Evolutionary conservation across 2,329 filamentous ascomycete species (phyloP).

Genomic region (Fusarium sp.): DNA sequence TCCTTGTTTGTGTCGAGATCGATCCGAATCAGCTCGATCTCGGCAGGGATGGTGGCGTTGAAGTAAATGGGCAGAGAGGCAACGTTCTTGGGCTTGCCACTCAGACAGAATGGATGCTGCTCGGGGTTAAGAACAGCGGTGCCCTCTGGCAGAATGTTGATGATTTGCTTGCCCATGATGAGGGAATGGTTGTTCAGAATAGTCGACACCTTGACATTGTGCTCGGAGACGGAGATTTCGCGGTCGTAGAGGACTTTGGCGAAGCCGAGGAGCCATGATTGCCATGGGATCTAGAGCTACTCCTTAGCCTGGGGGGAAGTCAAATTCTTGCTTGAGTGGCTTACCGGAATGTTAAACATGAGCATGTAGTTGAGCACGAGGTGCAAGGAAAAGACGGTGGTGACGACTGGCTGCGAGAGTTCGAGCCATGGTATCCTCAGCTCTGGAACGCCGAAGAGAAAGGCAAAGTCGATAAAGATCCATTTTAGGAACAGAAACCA

Average conservation of each 20-base stretch:
- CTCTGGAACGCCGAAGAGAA: conserved; percentile 88
- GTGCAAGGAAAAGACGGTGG: conserved; percentile 80
- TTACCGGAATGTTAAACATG: conserved; percentile 91
- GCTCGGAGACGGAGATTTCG: conserved; percentile 94
- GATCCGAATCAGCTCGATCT: conserved; percentile 89
- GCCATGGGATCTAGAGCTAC: conserved; percentile 75
- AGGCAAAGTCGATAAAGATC: conserved; percentile 87
- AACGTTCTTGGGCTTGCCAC: conserved; percentile 70
- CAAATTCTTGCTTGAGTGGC: conserved; percentile 47
- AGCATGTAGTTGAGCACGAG: conserved; percentile 84
- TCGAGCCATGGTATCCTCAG: conserved; percentile 97
- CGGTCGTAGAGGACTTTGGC: conserved; percentile 91
- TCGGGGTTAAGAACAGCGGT: conserved; percentile 92
- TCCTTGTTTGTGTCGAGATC: conserved; percentile 87
- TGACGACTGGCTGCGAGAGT: conserved; percentile 83
- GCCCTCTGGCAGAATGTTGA: conserved; percentile 97
- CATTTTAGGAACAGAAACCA: conserved; percentile 95
- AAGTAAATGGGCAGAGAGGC: conserved; percentile 87
- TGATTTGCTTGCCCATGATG: conserved; percentile 96
- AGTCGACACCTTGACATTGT: conserved; percentile 87
- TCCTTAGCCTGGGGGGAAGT: conserved; percentile 23
- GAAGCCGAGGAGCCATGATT: conserved; percentile 80
- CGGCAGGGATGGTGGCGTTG: conserved; percentile 91
- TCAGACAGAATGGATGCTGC: conserved; percentile 85
- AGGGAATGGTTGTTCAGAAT: conserved; percentile 94